Evolutionary conservation across 2,329 filamentous ascomycete species (phyloP).

Genomic region (Venturia effusa): DNA sequence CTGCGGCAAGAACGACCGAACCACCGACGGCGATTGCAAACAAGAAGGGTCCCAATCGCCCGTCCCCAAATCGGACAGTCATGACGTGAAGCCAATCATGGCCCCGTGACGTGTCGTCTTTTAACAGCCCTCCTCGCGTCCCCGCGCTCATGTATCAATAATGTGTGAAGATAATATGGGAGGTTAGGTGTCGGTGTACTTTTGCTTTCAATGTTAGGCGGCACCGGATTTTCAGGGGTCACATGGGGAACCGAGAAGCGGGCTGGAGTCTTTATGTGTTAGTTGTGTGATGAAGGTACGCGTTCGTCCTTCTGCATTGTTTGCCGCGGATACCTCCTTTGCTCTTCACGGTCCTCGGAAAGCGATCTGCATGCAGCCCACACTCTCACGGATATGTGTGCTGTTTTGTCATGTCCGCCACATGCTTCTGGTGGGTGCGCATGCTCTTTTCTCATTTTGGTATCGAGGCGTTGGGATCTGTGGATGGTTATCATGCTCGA

Average conservation of each 20-base stretch:
- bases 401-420: not conserved
- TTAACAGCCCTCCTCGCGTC: not conserved
- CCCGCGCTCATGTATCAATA: constrained; percentile 6
- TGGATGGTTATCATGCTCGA: not conserved
- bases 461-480: not conserved
- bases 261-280: constrained; percentile 1
- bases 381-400: not conserved
- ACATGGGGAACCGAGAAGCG: not conserved
- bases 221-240: not conserved
- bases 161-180: constrained; percentile 7
- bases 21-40: constrained; percentile 24
- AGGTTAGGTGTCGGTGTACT: not conserved
- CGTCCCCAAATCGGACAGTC: constrained; percentile 4
- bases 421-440: not conserved
- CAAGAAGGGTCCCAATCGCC: constrained; percentile 20
- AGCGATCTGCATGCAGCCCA: not conserved
- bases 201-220: not conserved
- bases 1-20: constrained; percentile 43
- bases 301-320: not conserved
- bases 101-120: not conserved
- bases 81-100: constrained; percentile 7
- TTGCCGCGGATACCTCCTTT: constrained; percentile 10
- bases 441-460: not conserved
- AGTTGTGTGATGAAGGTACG: not conserved
- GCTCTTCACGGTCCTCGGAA: not conserved